Base-by-base conservation (phyloP, 345 rosid genomes). In the Dimocarpus longan region DNA sequence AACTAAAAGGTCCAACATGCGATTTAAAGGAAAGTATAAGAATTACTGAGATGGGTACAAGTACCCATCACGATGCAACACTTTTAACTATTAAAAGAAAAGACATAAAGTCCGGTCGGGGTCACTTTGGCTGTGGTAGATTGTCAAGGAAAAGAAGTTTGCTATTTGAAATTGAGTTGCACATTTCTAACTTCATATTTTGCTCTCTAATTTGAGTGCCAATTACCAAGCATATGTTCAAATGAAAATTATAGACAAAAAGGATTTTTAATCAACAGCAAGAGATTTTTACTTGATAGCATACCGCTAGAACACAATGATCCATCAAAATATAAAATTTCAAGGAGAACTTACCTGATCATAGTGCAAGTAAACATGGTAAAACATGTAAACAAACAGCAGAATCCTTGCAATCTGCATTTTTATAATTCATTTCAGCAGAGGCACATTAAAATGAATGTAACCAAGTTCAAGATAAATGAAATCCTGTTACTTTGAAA, bases 321-420 rank as follows among this genome's bases (percentile, higher is more conserved):
- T 60, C 24, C 10, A 57, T 21, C 28, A 22, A 48, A 32, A 67
- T 39, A 67, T 16, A 22, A 63, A 68, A 60, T 43, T 26, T 19
- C 80, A 21, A 57, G 48, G 63, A 71, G 40, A 66, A 26, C 37
- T 84, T 88, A 95, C 98, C 97, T 93, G 97, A 82, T 86, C 80
- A 71, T 87, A 89, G 81, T 92, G 90, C 80, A 83, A 71, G 83
- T 87, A 86, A 72, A 95, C 87, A 66, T 93, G 98, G 88, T 90
- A 86, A 82, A 93, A 93, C 84, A 95, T 78, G 91, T 93, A 93
- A 16, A 81, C 76, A 60, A 93, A 95, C 78, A 95, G 78, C 78
- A 95, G 71, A 57, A 95, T 79, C 85, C 98, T 90, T 70, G 98
- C 95, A 76, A 86, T 80, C 98, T 95, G 90, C 91, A 87, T 77